Base-by-base conservation (phyloP, 768 basidiomycete genomes). In the Termitomyces sp. region DNA sequence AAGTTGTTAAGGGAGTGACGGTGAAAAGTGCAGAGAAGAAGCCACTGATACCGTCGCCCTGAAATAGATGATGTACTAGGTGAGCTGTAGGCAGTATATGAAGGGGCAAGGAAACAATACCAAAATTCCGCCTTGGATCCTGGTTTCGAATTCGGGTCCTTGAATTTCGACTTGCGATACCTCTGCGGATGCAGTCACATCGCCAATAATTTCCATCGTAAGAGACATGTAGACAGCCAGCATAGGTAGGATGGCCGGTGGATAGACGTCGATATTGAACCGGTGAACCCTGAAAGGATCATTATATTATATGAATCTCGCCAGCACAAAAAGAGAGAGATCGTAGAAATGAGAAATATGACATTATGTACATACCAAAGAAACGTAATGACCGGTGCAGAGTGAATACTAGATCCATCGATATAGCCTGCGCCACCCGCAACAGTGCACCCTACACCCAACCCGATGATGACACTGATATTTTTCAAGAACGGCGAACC, bases 401-500 rank as follows among this genome's bases (percentile, higher is more conserved):
- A 74, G 37, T 73, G 74, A 67, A 93, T 88, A 48, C 74, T 79
- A 21, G 77, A 77, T 7, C 78, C 74, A 59, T 85, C 84, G 26
- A 93, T 87, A 62, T 93, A 93, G 0, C 90, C 90, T 1, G 84
- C 74, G 14, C 85, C 85, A 37, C 87, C 90, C 0, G 89, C 81
- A 2, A 92, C 89, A 53, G 91, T 90, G 56, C 88, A 90, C 1
- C 91, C 90, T 2, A 92, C 81, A 8, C 77, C 75, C n/a, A 92
- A 73, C 0, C 89, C 88, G 21, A 90, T 78, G 51, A 92, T 87
- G 60, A 90, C 83, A 28, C 84, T 85, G 53, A 82, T 78, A 61
- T 91, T 92, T 70, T 88, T 87, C 64, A 94, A 68, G 74, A 94
- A 93, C 0, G 90, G 92, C 2, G 84, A 86, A 7, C 91, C 92